phyloP scores from a whole-genome alignment of 345 rosid genomes.

The Euphorbia tirucalli region DNA sequence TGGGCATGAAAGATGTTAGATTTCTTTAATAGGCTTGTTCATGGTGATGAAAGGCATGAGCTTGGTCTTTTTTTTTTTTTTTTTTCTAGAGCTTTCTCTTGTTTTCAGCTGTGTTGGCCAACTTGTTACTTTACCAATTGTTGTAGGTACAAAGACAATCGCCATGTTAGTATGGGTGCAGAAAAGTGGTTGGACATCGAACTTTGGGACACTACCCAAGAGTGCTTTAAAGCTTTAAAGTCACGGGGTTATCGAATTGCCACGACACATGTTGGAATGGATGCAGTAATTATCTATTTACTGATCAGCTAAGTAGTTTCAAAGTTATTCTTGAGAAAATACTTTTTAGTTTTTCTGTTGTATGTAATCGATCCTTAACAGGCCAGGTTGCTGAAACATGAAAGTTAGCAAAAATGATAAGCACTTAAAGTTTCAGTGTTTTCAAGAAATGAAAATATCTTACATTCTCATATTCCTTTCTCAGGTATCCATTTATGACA shows the following conservation, averaged over 20 bases:
- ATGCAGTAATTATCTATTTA: conserved; percentile 55
- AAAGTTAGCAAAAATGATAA: not conserved
- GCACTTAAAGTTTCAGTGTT: not conserved
- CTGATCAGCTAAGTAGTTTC: not conserved
- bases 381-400: not conserved
- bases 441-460: not conserved
- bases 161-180: conserved; percentile 98
- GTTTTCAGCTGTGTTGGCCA: not conserved
- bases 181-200: conserved; percentile 99
- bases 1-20: not conserved
- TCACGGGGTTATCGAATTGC: conserved; percentile 86
- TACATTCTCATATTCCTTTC: conserved; percentile 4
- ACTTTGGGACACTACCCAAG: conserved; percentile 76
- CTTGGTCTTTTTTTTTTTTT: not conserved
- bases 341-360: not conserved
- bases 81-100: not conserved
- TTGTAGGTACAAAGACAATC: conserved; percentile 77
- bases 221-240: conserved; percentile 63
- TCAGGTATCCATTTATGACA: conserved; percentile 82
- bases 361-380: not conserved
- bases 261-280: conserved; percentile 82
- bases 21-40: conserved; percentile 1
- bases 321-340: not conserved
- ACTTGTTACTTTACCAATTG: conserved; percentile 8
- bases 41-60: not conserved